phyloP scores from a whole-genome alignment of 768 basidiomycete species.

The Calocybe indica region DNA sequence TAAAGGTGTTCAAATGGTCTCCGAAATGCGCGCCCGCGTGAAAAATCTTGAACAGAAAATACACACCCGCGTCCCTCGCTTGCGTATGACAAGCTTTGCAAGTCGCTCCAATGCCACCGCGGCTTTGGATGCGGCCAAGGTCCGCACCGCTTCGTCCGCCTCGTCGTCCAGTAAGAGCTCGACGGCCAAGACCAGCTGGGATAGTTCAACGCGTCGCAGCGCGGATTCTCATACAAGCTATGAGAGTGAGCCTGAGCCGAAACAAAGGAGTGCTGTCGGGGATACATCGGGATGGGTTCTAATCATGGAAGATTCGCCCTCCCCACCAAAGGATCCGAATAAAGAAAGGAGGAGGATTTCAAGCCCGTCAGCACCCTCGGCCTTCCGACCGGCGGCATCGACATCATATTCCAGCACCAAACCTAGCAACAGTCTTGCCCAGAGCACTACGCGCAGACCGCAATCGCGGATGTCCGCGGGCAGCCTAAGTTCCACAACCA shows the following conservation, averaged over 20 bases:
- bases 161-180: constrained; percentile 33
- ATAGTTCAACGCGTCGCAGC: constrained; percentile 32
- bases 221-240: constrained; percentile 40
- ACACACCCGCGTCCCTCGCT: constrained; percentile 77
- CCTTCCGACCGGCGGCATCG: constrained; percentile 43
- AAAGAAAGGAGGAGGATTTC: constrained; percentile 55
- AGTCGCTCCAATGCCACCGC: constrained; percentile 40
- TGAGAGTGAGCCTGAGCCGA: constrained; percentile 39
- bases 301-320: constrained; percentile 84
- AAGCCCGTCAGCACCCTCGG: constrained; percentile 53
- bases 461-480: constrained; percentile 70
- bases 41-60: constrained; percentile 81
- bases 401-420: constrained; percentile 33
- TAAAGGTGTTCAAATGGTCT: constrained; percentile 88
- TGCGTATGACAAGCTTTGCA: constrained; percentile 77
- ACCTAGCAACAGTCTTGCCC: constrained; percentile 28
- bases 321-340: constrained; percentile 52
- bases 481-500: constrained; percentile 41
- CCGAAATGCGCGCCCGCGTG: constrained; percentile 85
- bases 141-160: constrained; percentile 26
- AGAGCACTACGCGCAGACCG: constrained; percentile 39
- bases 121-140: constrained; percentile 23
- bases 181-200: constrained; percentile 38
- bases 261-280: constrained; percentile 39
- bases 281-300: constrained; percentile 83